Conservation (phyloP, 805 yeast species). For the Cyberlindnera maclurae region DNA sequence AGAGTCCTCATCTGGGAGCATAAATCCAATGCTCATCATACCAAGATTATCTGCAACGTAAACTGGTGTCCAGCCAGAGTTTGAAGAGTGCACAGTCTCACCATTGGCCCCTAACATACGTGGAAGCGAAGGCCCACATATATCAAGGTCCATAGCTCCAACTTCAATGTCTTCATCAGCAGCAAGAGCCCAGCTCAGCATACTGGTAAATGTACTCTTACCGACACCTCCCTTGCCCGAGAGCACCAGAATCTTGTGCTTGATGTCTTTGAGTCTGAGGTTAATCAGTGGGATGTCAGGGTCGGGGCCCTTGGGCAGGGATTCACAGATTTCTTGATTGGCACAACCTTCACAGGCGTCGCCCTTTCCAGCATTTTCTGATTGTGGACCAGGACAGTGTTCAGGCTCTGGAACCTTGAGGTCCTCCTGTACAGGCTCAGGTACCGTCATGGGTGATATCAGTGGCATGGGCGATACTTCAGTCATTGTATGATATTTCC, state of each 20-base stretch:
- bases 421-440: slow-evolving; percentile 15
- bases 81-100: slow-evolving; percentile 81
- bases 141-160: slow-evolving; percentile 96
- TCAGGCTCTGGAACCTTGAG: slow-evolving; percentile 79
- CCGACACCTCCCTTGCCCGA: slow-evolving; percentile 97
- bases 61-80: slow-evolving; percentile 94
- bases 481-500: neutral
- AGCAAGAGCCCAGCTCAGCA: slow-evolving; percentile 96
- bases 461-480: slow-evolving; percentile 5
- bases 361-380: slow-evolving; percentile 87
- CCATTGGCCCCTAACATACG: slow-evolving; percentile 88
- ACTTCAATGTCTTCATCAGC: slow-evolving; percentile 61
- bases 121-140: slow-evolving; percentile 96
- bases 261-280: slow-evolving; percentile 51
- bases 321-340: slow-evolving; percentile 82
- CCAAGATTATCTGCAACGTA: slow-evolving; percentile 93
- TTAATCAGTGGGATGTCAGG: slow-evolving; percentile 80
- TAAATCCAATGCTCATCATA: slow-evolving; percentile 89
- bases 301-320: slow-evolving; percentile 90
- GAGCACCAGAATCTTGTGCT: slow-evolving; percentile 77
- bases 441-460: slow-evolving; percentile 13
- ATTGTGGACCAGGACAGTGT: slow-evolving; percentile 98
- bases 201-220: slow-evolving; percentile 89
- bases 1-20: slow-evolving; percentile 88
- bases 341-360: slow-evolving; percentile 96